Evolutionary conservation across 495 filamentous ascomycete species (phyloP), one percentile per base, ranked within the genome.

Genomic region (Aspergillus taichungensis): DNA sequence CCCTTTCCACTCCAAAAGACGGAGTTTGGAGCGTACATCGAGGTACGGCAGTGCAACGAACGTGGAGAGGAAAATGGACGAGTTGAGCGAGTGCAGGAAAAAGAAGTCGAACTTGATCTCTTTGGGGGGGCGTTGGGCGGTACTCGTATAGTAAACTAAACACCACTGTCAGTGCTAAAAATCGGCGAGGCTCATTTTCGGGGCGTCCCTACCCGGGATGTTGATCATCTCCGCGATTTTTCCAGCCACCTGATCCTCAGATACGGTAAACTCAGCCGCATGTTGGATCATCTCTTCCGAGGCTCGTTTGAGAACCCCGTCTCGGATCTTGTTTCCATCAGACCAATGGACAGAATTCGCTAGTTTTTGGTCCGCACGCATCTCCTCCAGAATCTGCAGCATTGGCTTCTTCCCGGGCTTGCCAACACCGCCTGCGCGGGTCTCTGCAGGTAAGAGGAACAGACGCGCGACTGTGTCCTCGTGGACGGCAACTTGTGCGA

Each of bases 81-180:
- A 63, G 54, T 81, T 87, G 49, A 82, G 53, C 56, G 66, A 71
- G 57, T 87, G 83, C 65, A 94, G 84, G 57, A 79, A 74, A 66
- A 83, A 92, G 60, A 96, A 96, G 51, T 95, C 90, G 50, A 88
- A 71, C 54, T 81, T 87, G 47, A 80, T 61, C 12, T 67, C 44
- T 52, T 90, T 85, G 4, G 71, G 67, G 1, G 78, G 79, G 32
- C 77, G 64, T 50, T 85, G 72, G 1, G 88, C 77, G 2, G 74
- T 67, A 3, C 66, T 59, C 2, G 83, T 83, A 45, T 77, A 80
- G 56, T 82, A 88, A 1, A 79, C 71, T 59, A 3, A 6, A 13
- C 7, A 50, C 14, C 5, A 32, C 37, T 38, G 47, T 13, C 42
- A 36, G 42, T 7, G 41, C 37, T 44, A 18, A 5, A 18, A 14